A percentile compares a stretch with the other conserved stretches of the same genome.
These are phyloP conservation scores for Cymodocea nodosa DNA, from an alignment of 116 monocot genomes.

Conservation along the genomic window DNA sequence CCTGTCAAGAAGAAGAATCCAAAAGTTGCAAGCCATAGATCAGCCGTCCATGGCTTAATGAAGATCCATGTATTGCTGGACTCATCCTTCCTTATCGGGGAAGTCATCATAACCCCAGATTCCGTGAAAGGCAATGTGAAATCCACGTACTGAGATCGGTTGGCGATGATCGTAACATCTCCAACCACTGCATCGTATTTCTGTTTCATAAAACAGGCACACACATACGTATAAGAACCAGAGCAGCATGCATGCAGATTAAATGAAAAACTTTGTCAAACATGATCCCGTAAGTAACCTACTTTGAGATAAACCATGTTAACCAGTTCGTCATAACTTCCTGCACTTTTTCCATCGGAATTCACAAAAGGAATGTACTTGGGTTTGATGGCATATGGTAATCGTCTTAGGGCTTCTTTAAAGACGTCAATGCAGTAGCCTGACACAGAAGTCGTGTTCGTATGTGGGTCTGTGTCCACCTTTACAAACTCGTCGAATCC, in stretches of 20 bases:
- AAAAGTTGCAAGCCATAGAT: constrained; percentile 25
- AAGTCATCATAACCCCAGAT: constrained; percentile 22
- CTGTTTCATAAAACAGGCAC: constrained; percentile 13
- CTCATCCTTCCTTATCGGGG: constrained; percentile 9
- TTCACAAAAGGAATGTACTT: constrained; percentile 20
- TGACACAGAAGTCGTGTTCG: constrained; percentile 11
- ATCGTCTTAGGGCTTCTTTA: constrained; percentile 19
- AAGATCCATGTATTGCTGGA: constrained; percentile 25
- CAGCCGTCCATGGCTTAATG: constrained; percentile 18
- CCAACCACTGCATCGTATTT: constrained; percentile 22
- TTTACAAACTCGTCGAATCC: constrained; percentile 46
- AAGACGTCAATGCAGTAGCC: constrained; percentile 57
- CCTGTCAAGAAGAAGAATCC: constrained; percentile 27
- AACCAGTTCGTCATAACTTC: constrained; percentile 2
- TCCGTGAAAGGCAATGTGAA: constrained; percentile 23
- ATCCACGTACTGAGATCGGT: constrained; percentile 18
- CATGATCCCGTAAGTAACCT: not conserved
- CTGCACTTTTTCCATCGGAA: not conserved
- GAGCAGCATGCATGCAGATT: not conserved
- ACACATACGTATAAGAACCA: not conserved
- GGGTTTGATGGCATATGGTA: constrained; percentile 24
- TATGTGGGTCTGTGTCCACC: constrained; percentile 9
- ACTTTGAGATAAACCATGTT: constrained; percentile 1
- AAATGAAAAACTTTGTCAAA: not conserved
- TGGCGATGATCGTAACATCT: constrained; percentile 14